Evolutionary conservation across 305 asterid genomes (phyloP), one percentile per base, ranked within the genome.

Genomic region (Rubia tinctorum): DNA sequence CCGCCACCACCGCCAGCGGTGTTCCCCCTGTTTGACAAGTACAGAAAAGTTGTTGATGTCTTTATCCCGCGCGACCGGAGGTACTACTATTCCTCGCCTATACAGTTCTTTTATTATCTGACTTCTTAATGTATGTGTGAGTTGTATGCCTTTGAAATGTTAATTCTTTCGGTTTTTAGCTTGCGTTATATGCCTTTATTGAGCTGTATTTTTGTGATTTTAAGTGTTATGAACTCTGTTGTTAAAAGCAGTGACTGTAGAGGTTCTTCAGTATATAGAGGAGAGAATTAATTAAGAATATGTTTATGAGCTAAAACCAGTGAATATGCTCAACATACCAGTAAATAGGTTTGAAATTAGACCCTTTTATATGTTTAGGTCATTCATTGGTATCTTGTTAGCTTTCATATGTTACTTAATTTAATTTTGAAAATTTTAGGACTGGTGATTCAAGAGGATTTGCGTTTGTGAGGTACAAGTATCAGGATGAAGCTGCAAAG

Each of bases 361-460:
- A 15, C 56, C 17, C 56, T 14, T 49, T 49, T 49, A 18, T 49
- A 49, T 49, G n/a, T 49, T 13, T 13, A 49, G n/a, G 4, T 37
- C 40, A 37, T 37, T 37, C 39, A 23, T 9, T 34, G 39, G 15
- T 67, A 9, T 15, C 23, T 2, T 18, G 15, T 25, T 15, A 23
- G 7, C 14, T 23, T 25, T 15, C 7, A 5, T 34, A 45, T 11
- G 37, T 14, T 27, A 25, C 34, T 22, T 22, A 40, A 67, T 5
- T 56, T 42, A 25, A 8, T 15, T 42, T 47, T 10, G 20, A 27
- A 4, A 15, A 27, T 5, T 8, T 51, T 68, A 95, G 99, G 88
- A 95, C 97, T 72, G 99, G 98, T 37, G 99, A 92, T 82, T 92
- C 98, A 2, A 86, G 97, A 84, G 99, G 98, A 30, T 95, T 95